Evolutionary conservation across 1,139 yeast genomes (phyloP).

Genomic region (Kazachstania sp.): DNA sequence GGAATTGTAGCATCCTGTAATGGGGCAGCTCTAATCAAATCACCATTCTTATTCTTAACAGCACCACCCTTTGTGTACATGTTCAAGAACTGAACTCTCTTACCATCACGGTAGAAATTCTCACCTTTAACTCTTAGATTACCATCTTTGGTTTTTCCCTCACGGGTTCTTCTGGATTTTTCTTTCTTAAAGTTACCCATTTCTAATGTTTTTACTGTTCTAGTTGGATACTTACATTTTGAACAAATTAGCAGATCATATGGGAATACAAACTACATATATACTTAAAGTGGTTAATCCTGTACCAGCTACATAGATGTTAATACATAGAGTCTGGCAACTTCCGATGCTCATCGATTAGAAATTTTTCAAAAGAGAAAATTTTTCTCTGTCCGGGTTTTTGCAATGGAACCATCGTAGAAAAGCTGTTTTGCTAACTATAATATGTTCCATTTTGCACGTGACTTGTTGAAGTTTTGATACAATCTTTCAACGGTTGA

Average conservation of each 20-base stretch:
- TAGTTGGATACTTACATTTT: no score
- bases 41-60: slow-evolving; percentile 78
- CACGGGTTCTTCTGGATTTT: slow-evolving; percentile 73
- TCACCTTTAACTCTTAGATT: slow-evolving; percentile 93
- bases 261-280: no score
- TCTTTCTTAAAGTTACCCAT: slow-evolving; percentile 96
- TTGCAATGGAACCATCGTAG: not conserved
- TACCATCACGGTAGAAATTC: slow-evolving; percentile 91
- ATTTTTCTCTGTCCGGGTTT: not conserved
- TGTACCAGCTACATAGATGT: no score
- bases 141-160: slow-evolving; percentile 77
- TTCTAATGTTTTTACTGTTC: slow-evolving; percentile 6
- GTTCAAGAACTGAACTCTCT: slow-evolving; percentile 77
- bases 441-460: no score
- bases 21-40: slow-evolving; percentile 75
- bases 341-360: not conserved
- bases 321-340: not conserved
- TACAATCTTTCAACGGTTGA: no score
- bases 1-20: slow-evolving; percentile 86
- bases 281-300: no score
- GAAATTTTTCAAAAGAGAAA: not conserved
- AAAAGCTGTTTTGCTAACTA: no score
- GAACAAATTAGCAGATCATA: no score
- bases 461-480: no score
- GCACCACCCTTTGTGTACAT: slow-evolving; percentile 94